Evolutionary conservation across 108 stramenopile species (phyloP).

Genomic region (Aurantiochytrium sp.): DNA sequence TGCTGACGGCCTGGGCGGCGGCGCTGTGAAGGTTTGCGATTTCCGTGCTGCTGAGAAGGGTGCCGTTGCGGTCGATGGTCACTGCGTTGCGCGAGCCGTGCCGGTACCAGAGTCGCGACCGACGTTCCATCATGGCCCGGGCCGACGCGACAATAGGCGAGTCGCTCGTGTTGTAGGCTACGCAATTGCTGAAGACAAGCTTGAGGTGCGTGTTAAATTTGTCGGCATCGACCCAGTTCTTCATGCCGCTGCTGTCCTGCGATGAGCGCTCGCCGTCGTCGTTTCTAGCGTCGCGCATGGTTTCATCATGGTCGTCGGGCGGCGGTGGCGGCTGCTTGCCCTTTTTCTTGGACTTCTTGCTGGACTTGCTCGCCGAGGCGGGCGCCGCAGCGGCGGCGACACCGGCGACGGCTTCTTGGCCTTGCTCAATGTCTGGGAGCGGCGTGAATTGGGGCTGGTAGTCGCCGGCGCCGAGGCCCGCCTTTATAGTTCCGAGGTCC

Average conservation of each 20-base stretch:
- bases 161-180: neutral
- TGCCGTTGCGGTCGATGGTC: neutral
- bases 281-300: too few relatives aligned
- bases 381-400: neutral
- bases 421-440: neutral
- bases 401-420: too few relatives aligned
- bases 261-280: too few relatives aligned
- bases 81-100: neutral
- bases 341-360: neutral
- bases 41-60: neutral
- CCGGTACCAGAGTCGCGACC: neutral
- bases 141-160: neutral
- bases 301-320: too few relatives aligned
- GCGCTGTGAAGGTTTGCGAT: neutral
- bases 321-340: too few relatives aligned
- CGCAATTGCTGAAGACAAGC: slow-evolving; percentile 22
- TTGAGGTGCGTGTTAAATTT: neutral
- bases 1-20: neutral
- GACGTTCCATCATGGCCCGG: neutral
- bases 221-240: neutral
- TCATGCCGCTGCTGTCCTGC: too few relatives aligned
- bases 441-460: slow-evolving; percentile 36
- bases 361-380: neutral
- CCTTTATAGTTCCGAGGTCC: slow-evolving; percentile 76
- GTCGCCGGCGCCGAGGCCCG: slow-evolving; percentile 51